Base-by-base conservation (phyloP, 1,284 basidiomycete genomes). In the Mycosarcoma maydis region DNA sequence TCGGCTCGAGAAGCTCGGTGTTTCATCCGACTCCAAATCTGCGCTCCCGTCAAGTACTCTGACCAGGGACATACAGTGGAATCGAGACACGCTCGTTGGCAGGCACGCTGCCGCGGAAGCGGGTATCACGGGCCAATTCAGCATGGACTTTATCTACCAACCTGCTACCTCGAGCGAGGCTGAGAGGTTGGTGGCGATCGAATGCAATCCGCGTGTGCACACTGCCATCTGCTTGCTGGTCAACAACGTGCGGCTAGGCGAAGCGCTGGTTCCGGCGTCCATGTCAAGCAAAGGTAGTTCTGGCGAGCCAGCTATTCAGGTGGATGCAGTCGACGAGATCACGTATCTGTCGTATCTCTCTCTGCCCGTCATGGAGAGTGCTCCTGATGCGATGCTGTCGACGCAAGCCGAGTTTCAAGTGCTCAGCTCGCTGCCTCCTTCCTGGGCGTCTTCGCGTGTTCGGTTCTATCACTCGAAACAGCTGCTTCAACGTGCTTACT, bases 161-260 rank as follows among this genome's bases (percentile, higher is more conserved):
- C 73, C 75, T 8, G 54, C 49, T 3, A 82, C 81, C 0, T 62
- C 61, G 8, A 50, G 56, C 27, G 48, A 77, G 26, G 60, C 58
- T n/a, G 77, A 81, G 20, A 57, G 69, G 8, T 69, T 84, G 17
- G 84, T 83, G 39, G 82, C 83, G 9, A 78, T 84, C 48, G 84
- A 84, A 61, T 84, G 84, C 64, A 84, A 84, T 51, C 83, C 84
- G 5, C 74, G 84, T 16, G 81, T 83, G 1, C 84, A 84, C 53
- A 84, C 83, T 8, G 83, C 84, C 29, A 76, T 83, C 46, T 81
- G 82, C 40, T 59, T 84, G 27, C 76, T 84, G 7, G 77, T 78
- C 0, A 55, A 77, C 5, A 40, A 58, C n/a, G 41, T 50, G 1
- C 37, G 14, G 1, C 43, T 74, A 4, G 72, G 64, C 6, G 54